Percentiles rank a stretch among this genome's conserved stretches.
phyloP scores from a whole-genome alignment of 306 rosid species.

The Inga leiocalycina region DNA sequence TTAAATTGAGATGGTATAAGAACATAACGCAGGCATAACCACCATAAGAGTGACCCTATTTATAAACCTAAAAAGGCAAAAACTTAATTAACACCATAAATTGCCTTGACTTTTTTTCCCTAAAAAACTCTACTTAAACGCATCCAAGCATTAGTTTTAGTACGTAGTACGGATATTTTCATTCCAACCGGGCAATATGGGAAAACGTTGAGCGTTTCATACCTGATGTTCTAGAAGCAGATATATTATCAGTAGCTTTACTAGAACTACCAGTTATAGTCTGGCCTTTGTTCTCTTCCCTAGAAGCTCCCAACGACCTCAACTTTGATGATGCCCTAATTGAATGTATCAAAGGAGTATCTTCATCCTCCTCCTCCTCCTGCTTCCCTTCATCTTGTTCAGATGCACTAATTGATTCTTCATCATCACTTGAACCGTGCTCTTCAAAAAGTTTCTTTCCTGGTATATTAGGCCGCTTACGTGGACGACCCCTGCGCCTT shows the following conservation, averaged over 20 bases:
- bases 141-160: conserved; percentile 10
- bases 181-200: not conserved
- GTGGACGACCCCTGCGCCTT: conserved; percentile 94
- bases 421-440: conserved; percentile 82
- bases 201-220: not conserved
- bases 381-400: conserved; percentile 71
- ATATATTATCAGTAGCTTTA: conserved; percentile 51
- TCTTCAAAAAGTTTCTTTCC: conserved; percentile 92
- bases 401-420: conserved; percentile 85
- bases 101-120: not conserved
- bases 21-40: not conserved
- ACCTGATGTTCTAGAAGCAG: conserved; percentile 68
- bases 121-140: not conserved
- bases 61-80: not conserved
- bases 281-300: conserved; percentile 63
- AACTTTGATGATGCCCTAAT: conserved; percentile 75
- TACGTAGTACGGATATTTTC: not conserved
- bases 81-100: not conserved
- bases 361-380: conserved; percentile 83
- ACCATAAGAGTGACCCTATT: not conserved
- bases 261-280: conserved; percentile 40
- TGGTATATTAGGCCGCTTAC: conserved; percentile 59
- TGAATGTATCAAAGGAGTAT: conserved; percentile 75
- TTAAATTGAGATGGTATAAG: not conserved
- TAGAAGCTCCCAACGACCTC: conserved; percentile 69